phyloP scores from a whole-genome alignment of 1,139 yeast genomes.

The Debaryomyces coudertii region DNA sequence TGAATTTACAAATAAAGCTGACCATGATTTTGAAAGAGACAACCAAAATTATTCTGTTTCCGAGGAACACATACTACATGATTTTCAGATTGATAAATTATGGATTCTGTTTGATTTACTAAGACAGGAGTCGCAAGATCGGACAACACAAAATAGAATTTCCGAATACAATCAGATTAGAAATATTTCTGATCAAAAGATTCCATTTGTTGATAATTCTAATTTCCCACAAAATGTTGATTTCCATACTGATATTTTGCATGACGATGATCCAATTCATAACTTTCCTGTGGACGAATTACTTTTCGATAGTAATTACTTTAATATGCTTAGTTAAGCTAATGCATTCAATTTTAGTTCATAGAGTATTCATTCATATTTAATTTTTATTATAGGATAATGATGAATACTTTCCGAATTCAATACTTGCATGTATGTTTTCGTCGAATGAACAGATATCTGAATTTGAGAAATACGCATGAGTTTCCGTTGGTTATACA shows the following conservation, averaged over 20 bases:
- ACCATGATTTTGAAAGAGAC: neutral
- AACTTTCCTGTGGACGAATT: neutral
- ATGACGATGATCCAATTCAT: neutral
- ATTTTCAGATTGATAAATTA: neutral
- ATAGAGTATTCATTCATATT: too few species aligned
- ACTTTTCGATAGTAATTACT: neutral
- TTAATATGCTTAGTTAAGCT: neutral
- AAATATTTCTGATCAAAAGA: neutral
- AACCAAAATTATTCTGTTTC: neutral
- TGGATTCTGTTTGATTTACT: neutral
- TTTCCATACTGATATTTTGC: neutral
- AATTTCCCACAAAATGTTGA: neutral
- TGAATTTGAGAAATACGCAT: too few species aligned
- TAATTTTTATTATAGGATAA: too few species aligned
- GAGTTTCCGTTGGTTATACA: too few species aligned
- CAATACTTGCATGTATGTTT: too few species aligned
- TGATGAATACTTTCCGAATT: too few species aligned
- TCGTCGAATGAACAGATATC: too few species aligned
- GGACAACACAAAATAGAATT: neutral
- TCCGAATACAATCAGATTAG: neutral
- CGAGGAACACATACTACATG: neutral
- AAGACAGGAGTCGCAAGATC: neutral
- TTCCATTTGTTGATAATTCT: neutral
- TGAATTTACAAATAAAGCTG: neutral
- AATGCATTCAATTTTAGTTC: too few species aligned